Base-by-base conservation (phyloP, 139 green algal species). In the Zygnema circumcarinatum region DNA sequence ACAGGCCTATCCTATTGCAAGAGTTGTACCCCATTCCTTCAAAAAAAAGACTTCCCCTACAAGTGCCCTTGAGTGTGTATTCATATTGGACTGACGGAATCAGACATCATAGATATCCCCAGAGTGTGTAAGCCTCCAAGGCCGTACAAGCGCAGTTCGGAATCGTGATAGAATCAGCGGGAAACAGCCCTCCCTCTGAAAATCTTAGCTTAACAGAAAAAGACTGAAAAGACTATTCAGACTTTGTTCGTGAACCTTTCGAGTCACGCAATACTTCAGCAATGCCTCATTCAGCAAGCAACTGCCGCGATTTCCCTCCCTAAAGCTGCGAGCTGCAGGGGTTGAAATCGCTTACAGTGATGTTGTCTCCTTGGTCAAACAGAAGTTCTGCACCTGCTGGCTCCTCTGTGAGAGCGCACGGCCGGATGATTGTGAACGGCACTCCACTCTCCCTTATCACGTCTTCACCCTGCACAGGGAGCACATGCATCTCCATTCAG, bases 301-400 rank as follows among this genome's bases (percentile, higher is more conserved):
- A 29, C n/a, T 72, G 29, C 56, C 56, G 29, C 56, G 29, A 72
- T n/a, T 35, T n/a, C 56, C 29, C 56, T 35, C n/a, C 56, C n/a
- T 72, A 29, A 29, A 72, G 56, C 56, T 35, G 56, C 56, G 29
- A 35, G 29, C n/a, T 72, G 29, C 56, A 72, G 56, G 56, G 29
- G 56, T 72, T 41, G 36, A 78, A 3, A 41, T 3, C 3, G 36
- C 41, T 89, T 89, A 89, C 84, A 76, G 79, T 90, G 76, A 90
- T 87, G 47, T 90, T 90, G 83, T 98, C 96, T 0, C 96, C 96
- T 86, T 98, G 95, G 67, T 96, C 94, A 25, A 98, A 38, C 79
- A 94, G 74, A 74, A 98, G 69, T 41, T 91, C 90, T 86, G 93
- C 93, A 54, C 96, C 90, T 21, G 38, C 67, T 2, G 88, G 88